Conservation (phyloP, 176 grass and related monocot genomes). For the Melocanna baccifera region DNA sequence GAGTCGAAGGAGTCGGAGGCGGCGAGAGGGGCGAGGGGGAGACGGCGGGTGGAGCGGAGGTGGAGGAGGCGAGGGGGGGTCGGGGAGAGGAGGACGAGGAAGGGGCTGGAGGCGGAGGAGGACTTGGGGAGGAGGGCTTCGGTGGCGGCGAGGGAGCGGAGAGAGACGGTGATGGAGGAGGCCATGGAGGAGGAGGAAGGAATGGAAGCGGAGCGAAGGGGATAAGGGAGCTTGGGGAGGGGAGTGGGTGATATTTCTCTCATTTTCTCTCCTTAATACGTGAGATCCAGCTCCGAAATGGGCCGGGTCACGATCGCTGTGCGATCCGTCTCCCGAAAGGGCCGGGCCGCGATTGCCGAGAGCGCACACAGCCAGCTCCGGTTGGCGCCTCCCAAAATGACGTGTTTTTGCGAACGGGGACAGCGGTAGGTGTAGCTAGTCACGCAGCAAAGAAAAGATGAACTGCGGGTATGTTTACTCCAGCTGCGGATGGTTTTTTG, state of each 20-base stretch:
- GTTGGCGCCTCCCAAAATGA: no score
- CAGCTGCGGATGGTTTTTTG: no score
- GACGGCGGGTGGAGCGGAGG: slow-evolving; percentile 25
- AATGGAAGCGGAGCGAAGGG: background rate
- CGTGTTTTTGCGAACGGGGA: no score
- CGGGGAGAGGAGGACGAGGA: slow-evolving; percentile 40
- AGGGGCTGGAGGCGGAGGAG: background rate
- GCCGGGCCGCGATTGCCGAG: no score
- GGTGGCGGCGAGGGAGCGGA: slow-evolving; percentile 32
- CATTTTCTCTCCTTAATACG: background rate
- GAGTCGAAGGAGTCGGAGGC: slow-evolving; percentile 28
- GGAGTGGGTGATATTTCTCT: background rate
- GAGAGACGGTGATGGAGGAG: slow-evolving; percentile 27
- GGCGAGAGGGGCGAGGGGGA: slow-evolving; percentile 31
- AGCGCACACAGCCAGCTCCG: no score
- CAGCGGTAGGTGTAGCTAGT: no score
- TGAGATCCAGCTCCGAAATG: no score
- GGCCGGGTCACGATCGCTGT: no score
- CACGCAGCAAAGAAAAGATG: no score
- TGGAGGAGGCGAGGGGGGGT: background rate
- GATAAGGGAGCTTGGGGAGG: slow-evolving; percentile 7
- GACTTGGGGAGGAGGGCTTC: background rate
- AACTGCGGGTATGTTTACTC: no score
- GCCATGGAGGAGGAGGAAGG: slow-evolving; percentile 10
- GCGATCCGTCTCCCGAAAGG: no score